Evolutionary conservation across 1,284 basidiomycete genomes (phyloP), one percentile per base, ranked within the genome.

Genomic region (Anthracocystis setariae): DNA sequence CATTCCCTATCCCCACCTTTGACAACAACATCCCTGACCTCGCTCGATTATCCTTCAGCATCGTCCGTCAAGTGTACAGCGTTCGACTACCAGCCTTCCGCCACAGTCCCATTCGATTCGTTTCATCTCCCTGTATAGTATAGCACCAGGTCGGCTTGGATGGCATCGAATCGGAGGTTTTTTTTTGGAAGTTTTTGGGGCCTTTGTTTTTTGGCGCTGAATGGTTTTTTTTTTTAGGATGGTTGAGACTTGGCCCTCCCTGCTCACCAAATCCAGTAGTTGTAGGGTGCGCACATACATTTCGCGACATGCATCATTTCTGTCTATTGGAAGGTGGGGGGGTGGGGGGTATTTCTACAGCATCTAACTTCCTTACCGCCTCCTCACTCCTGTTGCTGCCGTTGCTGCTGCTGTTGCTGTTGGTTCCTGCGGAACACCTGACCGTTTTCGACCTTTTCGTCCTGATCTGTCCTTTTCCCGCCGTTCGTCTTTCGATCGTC

Each of bases 401-500:
- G 32, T 13, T 56, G 42, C 27, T 51, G 39, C 29, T 56, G 55
- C 18, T 55, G 8, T 1, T 18, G 44, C 24, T 61, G 29, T 24
- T 58, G 39, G 40, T 48, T 20, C 2, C 55, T 42, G 3, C 37
- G 42, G 24, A 55, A 71, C 1, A 61, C 45, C 13, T 44, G 33
- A 10, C 68, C 68, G 3, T 23, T 18, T 45, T 71, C 68, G 0
- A 43, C 62, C 45, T 58, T 61, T 8, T 65, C 62, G 39, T 71
- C 62, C 25, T 71, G 44, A 18, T 65, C 68, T 5, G 47, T 64
- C 8, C 69, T 42, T 18, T 18, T 35, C 3, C 69, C 69, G 2
- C 52, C 56, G 10, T 72, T 63, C n/a, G n/a, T 25, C 84, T 84
- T 54, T 57, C 82, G n/a, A 76, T 84, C 65, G 55, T 79, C n/a